Percentiles rank a stretch among this genome's conserved stretches.
Evolutionary conservation across 176 grass and related monocot genomes (phyloP).

Genomic region (Phoenix roebelenii): DNA sequence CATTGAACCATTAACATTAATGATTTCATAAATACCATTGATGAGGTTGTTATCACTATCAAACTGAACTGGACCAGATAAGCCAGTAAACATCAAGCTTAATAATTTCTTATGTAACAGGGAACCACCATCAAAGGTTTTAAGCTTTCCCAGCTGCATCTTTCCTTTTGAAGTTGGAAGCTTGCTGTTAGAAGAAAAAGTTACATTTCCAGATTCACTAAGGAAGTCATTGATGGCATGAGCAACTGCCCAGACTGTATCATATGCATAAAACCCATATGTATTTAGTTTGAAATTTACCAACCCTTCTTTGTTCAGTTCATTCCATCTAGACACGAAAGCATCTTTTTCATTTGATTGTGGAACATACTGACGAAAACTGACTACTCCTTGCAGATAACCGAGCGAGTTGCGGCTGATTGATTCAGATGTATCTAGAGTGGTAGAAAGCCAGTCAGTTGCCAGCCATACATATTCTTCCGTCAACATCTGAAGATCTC

Average conservation of each 20-base stretch:
- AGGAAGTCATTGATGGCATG: conserved; percentile 22
- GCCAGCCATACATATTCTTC: conserved; percentile 21
- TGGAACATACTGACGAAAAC: conserved; percentile 20
- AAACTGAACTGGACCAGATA: conserved; percentile 22
- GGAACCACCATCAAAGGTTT: conserved; percentile 18
- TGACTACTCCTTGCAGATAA: conserved; percentile 17
- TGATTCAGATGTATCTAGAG: conserved; percentile 5
- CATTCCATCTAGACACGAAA: conserved; percentile 18
- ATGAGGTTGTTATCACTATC: conserved; percentile 9
- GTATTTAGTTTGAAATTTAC: conserved; percentile 4
- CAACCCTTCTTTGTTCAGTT: conserved; percentile 1
- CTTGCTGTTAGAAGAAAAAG: conserved; percentile 18
- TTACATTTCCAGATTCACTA: conserved; percentile 11
- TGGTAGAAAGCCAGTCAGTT: conserved; percentile 24
- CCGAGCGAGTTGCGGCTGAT: not conserved
- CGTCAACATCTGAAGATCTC: conserved; percentile 19
- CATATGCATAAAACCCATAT: conserved; percentile 20
- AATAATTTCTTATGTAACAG: conserved; percentile 11
- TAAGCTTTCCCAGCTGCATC: conserved; percentile 11
- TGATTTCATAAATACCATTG: conserved; percentile 9
- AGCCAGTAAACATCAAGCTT: conserved; percentile 12
- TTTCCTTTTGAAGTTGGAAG: conserved; percentile 9
- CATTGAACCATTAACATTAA: conserved; percentile 9
- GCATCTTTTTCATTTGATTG: conserved; percentile 4
- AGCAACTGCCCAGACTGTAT: conserved; percentile 19